phyloP scores from a whole-genome alignment of 2,329 filamentous ascomycete genomes.

The Colletotrichum sansevieriae region DNA sequence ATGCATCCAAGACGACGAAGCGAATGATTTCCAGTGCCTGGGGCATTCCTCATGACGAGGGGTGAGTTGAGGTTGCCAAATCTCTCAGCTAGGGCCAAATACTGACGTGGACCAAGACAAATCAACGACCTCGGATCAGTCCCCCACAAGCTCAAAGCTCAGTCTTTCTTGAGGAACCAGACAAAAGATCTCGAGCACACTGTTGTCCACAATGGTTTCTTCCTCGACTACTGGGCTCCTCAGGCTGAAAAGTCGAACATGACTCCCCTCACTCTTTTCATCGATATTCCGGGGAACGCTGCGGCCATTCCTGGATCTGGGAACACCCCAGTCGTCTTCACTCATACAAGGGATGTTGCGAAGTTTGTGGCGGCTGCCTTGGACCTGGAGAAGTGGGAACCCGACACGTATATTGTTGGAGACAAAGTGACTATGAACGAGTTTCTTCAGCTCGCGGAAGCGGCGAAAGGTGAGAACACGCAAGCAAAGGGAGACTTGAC shows the following conservation, averaged over 20 bases:
- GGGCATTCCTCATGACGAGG: conserved; percentile 50
- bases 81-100: too few relatives aligned
- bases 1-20: conserved; percentile 52
- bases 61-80: conserved; percentile 44
- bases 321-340: conserved; percentile 58
- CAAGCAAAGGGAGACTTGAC: not conserved
- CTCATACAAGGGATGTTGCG: conserved; percentile 63
- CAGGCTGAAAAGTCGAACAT: conserved; percentile 55
- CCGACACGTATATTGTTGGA: conserved; percentile 52
- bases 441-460: conserved; percentile 54
- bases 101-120: conserved; percentile 13
- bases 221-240: conserved; percentile 60
- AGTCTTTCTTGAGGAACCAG: conserved; percentile 46
- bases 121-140: conserved; percentile 21
- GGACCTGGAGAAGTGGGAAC: conserved; percentile 59
- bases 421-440: conserved; percentile 60
- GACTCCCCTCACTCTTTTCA: conserved; percentile 53
- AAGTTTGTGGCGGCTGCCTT: conserved; percentile 58
- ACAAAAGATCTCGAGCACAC: conserved; percentile 54
- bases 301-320: conserved; percentile 65
- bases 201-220: conserved; percentile 55
- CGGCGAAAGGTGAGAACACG: conserved; percentile 52
- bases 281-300: conserved; percentile 58
- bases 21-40: conserved; percentile 59
- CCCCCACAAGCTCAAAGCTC: conserved; percentile 27